Conservation (phyloP, 306 rosid species). For the Citrullus colocynthis region DNA sequence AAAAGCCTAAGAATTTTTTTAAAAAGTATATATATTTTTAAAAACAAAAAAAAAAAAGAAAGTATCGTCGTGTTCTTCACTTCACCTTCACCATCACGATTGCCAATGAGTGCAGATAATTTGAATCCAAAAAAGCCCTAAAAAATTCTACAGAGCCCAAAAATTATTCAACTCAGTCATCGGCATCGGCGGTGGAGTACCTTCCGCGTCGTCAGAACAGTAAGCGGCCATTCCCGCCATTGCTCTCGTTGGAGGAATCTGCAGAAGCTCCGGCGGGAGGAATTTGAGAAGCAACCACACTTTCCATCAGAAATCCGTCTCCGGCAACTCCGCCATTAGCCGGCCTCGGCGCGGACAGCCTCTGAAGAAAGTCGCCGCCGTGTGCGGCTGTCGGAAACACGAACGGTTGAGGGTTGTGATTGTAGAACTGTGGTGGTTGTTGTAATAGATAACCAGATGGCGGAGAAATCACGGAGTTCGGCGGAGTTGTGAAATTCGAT, state of each 20-base stretch:
- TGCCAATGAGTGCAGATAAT: neutral
- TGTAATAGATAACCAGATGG: neutral
- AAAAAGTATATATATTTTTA: neutral
- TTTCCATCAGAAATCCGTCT: neutral
- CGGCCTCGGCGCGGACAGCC: neutral
- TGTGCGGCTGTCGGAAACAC: neutral
- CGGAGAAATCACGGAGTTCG: neutral
- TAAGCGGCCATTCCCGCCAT: neutral
- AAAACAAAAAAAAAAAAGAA: neutral
- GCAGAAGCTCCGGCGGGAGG: neutral
- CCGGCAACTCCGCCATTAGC: neutral
- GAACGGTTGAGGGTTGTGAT: neutral
- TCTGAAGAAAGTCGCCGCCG: neutral
- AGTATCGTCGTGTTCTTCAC: neutral
- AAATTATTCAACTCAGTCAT: neutral
- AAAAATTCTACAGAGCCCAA: neutral
- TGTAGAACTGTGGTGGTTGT: neutral
- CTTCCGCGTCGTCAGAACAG: neutral
- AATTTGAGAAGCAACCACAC: neutral
- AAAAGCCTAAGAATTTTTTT: neutral
- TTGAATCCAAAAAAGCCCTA: neutral
- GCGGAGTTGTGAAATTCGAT: neutral
- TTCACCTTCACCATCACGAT: neutral
- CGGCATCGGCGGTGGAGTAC: neutral
- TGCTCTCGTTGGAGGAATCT: constrained; percentile 1